Evolutionary conservation across 768 basidiomycete species (phyloP).

Genomic region (Suillus fuscotomentosus): DNA sequence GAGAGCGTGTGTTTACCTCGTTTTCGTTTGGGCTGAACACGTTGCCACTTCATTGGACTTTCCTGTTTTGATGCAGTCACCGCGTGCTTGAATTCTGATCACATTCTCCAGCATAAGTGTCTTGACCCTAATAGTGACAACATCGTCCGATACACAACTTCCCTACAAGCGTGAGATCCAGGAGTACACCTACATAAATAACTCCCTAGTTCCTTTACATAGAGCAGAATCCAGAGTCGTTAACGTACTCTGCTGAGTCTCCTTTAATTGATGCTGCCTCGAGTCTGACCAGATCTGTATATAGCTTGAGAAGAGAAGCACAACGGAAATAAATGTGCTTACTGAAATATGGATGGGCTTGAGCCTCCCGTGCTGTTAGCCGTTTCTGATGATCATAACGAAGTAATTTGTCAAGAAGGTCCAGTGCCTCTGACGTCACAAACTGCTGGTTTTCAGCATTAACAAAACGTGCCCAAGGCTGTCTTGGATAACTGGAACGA

Average conservation of each 20-base stretch:
- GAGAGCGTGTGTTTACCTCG: conserved; percentile 28
- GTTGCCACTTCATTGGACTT: conserved; percentile 20
- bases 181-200: conserved; percentile 7
- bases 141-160: conserved; percentile 9
- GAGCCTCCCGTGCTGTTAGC: conserved; percentile 65
- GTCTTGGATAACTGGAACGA: conserved; percentile 49
- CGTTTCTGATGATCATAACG: conserved; percentile 71
- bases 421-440: conserved; percentile 61
- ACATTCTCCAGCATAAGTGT: conserved; percentile 3
- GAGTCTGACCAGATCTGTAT: conserved; percentile 45
- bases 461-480: conserved; percentile 65
- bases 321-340: conserved; percentile 20
- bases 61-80: conserved; percentile 14
- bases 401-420: conserved; percentile 64
- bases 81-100: conserved; percentile 8
- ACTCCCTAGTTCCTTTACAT: conserved; percentile 19
- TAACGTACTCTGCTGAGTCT: conserved; percentile 40
- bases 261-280: conserved; percentile 43
- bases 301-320: conserved; percentile 22
- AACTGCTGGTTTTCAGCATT: conserved; percentile 56
- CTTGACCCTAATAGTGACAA: conserved; percentile 16
- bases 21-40: conserved; percentile 26
- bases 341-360: conserved; percentile 68
- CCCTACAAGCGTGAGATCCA: conserved; percentile 8
- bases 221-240: conserved; percentile 50